Percentiles rank a stretch among this genome's conserved stretches.
These are phyloP conservation scores for Saprolegnia diclina DNA, from an alignment of 352 stramenopile species.

Conservation along the genomic window DNA sequence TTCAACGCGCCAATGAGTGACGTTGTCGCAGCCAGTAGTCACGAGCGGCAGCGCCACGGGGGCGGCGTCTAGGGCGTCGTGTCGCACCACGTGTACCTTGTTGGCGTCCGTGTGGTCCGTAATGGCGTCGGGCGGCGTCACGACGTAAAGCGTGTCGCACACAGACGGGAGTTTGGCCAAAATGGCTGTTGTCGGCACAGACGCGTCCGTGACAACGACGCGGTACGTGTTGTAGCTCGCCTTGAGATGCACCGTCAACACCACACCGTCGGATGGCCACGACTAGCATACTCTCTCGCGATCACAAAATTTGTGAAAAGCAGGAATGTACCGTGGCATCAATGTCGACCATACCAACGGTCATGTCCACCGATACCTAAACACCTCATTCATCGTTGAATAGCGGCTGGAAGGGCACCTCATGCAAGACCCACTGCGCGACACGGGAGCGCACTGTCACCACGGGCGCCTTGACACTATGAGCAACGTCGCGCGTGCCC, in stretches of 20 bases:
- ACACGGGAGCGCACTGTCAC: background rate
- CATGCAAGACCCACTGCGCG: background rate
- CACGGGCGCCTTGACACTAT: background rate
- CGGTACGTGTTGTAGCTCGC: conserved; percentile 10
- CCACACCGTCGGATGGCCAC: background rate
- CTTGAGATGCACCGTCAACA: conserved; percentile 13
- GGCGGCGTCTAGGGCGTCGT: background rate
- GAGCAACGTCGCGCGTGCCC: background rate
- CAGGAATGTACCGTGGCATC: conserved; percentile 19
- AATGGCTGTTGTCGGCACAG: background rate
- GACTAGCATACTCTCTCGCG: background rate
- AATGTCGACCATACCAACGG: background rate
- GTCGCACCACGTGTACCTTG: background rate
- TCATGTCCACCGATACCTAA: background rate
- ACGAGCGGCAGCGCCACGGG: background rate
- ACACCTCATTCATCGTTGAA: background rate
- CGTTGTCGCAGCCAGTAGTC: background rate
- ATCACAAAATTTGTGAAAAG: too few relatives aligned
- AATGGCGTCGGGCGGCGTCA: background rate
- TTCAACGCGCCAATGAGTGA: background rate
- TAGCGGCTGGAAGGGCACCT: background rate
- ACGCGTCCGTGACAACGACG: background rate
- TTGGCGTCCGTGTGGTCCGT: background rate
- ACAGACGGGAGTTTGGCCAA: conserved; percentile 2
- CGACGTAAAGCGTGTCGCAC: background rate